Conservation (phyloP, 2,329 filamentous ascomycete genomes). For the Mollisia scopiformis region DNA sequence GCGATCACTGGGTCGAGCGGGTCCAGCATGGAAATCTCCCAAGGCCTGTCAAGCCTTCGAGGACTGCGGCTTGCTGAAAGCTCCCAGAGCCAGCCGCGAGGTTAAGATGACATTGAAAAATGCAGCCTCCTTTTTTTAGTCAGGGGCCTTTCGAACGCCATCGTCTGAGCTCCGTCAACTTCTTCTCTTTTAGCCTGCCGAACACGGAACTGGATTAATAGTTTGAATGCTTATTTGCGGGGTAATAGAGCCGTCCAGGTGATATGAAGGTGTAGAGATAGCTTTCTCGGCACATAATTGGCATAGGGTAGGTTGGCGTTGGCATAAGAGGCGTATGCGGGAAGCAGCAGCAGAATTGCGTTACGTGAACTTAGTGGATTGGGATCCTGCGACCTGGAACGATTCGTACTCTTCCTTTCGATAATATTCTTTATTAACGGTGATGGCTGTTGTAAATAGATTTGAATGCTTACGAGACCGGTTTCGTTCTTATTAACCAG, state of each 20-base stretch:
- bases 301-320: neutral
- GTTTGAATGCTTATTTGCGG: neutral
- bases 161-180: neutral
- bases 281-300: neutral
- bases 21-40: neutral
- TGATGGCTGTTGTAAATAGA: neutral
- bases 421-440: neutral
- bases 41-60: neutral
- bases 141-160: neutral
- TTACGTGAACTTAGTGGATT: neutral
- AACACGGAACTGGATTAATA: neutral
- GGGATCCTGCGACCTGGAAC: neutral
- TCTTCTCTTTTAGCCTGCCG: neutral
- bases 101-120: neutral
- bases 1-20: slow-evolving; percentile 1
- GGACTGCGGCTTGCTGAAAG: neutral
- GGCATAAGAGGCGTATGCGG: neutral
- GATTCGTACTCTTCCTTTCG: neutral
- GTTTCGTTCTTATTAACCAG: neutral
- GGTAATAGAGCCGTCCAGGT: neutral
- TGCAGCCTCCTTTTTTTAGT: neutral
- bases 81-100: neutral
- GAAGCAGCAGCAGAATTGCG: too few species aligned
- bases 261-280: neutral
- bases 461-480: neutral